A percentile compares a stretch with the other conserved stretches of the same genome.
phyloP scores from a whole-genome alignment of 176 grass and related monocot species.

The Rhipidocladum racemiflorum region DNA sequence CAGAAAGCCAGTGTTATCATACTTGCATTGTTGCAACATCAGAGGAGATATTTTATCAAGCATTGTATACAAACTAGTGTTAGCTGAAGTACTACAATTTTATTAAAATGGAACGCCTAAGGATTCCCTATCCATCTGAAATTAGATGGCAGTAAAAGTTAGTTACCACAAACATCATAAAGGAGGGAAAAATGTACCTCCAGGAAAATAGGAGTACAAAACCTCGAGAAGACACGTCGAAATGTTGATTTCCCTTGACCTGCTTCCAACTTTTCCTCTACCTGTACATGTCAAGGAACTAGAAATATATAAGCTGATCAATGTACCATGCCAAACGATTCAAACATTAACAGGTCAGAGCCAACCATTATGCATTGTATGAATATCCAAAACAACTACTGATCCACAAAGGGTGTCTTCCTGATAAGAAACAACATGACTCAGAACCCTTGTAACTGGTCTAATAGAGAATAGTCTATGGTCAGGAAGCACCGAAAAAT shows the following conservation, averaged over 20 bases:
- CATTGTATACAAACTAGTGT: background rate
- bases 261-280: conserved; percentile 88
- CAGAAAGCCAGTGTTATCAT: background rate
- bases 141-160: background rate
- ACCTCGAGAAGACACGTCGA: conserved; percentile 78
- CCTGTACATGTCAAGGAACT: conserved; percentile 40
- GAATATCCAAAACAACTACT: background rate
- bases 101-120: background rate
- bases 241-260: conserved; percentile 85
- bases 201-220: conserved; percentile 94
- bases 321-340: background rate
- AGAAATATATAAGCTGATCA: background rate
- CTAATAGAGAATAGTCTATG: background rate
- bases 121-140: background rate
- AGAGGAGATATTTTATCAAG: background rate
- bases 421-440: background rate
- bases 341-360: background rate
- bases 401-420: background rate
- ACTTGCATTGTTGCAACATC: background rate
- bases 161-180: background rate
- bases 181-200: conserved; percentile 44
- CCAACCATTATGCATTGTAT: background rate
- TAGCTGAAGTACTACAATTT: background rate
- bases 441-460: background rate
- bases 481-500: too few species aligned